Evolutionary conservation across 768 basidiomycete species (phyloP).

Genomic region (Cystofilobasidium capitatum): DNA sequence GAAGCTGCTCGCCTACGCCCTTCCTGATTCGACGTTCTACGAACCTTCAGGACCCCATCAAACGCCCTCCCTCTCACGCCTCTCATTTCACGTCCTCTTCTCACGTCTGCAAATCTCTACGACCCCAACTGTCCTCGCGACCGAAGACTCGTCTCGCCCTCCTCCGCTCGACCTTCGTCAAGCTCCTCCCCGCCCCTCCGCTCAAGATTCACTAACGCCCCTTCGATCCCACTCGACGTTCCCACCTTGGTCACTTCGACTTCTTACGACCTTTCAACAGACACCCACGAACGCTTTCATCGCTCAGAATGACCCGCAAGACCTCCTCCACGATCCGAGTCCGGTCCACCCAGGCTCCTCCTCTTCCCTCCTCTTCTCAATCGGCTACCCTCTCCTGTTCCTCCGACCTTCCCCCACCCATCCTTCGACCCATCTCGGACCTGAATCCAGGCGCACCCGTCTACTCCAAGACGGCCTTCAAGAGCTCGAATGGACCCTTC

Average conservation of each 20-base stretch:
- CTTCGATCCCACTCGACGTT: background rate
- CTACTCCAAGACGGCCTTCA: background rate
- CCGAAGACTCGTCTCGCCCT: background rate
- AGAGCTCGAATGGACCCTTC: background rate
- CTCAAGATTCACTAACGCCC: background rate
- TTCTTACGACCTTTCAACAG: background rate
- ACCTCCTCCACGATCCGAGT: background rate
- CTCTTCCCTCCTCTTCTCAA: background rate
- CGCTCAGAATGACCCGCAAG: slow-evolving; percentile 4
- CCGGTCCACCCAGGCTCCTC: background rate
- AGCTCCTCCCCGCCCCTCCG: slow-evolving; percentile 2
- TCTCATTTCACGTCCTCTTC: slow-evolving; percentile 4
- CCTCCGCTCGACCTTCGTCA: background rate
- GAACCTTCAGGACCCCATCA: too few species aligned
- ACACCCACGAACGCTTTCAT: background rate
- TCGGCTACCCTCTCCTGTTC: background rate
- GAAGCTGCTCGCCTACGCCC: background rate
- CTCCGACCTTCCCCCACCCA: background rate
- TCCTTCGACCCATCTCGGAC: slow-evolving; percentile 6
- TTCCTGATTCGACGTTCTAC: background rate
- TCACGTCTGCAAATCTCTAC: background rate
- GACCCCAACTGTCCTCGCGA: background rate
- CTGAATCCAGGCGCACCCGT: background rate
- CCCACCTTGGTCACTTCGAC: background rate
- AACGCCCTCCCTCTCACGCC: background rate